Conservation (phyloP, 176 grass and related monocot species). For the Bonia amplexicaulis region DNA sequence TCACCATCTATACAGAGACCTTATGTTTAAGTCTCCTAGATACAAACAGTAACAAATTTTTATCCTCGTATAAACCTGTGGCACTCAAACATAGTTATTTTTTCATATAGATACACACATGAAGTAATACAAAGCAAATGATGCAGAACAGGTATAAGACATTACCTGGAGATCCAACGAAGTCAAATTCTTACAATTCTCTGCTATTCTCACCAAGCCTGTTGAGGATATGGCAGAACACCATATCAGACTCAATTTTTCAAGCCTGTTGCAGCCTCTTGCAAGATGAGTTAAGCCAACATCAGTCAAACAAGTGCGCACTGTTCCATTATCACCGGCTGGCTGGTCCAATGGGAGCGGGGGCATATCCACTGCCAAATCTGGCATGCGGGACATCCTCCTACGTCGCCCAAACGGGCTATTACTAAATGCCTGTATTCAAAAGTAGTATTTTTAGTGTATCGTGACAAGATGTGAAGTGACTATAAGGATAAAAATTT, state of each 20-base stretch:
- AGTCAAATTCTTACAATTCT: constrained; percentile 66
- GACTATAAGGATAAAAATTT: neutral
- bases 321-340: constrained; percentile 20
- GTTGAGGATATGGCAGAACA: constrained; percentile 66
- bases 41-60: neutral
- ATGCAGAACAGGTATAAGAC: neutral
- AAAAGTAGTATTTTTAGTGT: constrained; percentile 18
- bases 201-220: constrained; percentile 61
- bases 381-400: neutral
- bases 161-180: constrained; percentile 86
- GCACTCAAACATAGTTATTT: neutral
- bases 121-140: neutral
- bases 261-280: constrained; percentile 58
- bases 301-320: constrained; percentile 57
- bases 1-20: neutral
- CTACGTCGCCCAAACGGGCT: neutral
- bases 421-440: constrained; percentile 31
- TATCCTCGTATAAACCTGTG: neutral
- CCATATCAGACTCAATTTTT: constrained; percentile 75
- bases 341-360: constrained; percentile 12
- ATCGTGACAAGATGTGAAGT: neutral
- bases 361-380: neutral
- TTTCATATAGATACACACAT: neutral
- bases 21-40: neutral
- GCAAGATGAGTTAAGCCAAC: constrained; percentile 55